Evolutionary conservation across 129 eudicot genomes (phyloP), one percentile per base, ranked within the genome.

Genomic region (Smallanthus sonchifolius): DNA sequence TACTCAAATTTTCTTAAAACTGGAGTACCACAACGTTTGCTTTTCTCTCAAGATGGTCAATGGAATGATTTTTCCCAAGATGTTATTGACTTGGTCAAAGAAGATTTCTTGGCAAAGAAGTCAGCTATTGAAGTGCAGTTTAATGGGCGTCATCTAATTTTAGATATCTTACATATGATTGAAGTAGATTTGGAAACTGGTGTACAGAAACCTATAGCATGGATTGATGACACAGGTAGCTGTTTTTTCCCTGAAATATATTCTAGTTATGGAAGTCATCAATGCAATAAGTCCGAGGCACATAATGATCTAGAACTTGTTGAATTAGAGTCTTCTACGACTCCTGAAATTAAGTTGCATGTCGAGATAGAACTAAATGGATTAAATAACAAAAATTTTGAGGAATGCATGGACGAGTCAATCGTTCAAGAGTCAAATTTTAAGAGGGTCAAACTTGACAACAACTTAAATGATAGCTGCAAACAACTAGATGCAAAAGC

Each of bases 281-380:
- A 74, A 19, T 56, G 72, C 81, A 69, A 66, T 59, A 79, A 64
- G 47, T 64, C 70, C 5, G 82, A 77, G 49, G 17, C 61, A 28
- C 34, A 19, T 24, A 76, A 67, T 75, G 75, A 75, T 28, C 62
- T 69, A 75, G 80, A 52, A 49, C 28, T 61, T 59, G 61, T 69
- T n/a, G 82, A 61, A 30, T 42, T 59, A 2, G 82, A 72, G 62
- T 75, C 67, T 32, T 24, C 61, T 47, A 61, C 32, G 75, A 49
- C 75, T 15, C 68, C 75, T 64, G 94, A 83, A 75, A 81, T 88
- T 44, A 88, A 83, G 69, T 82, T 88, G 66, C 83, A 81, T 63
- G 81, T 88, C 67, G 86, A 88, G 62, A 88, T 88, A 39, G 90
- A 85, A 15, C 54, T 88, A 68, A 85, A 83, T 75, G 94, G 83